Percentiles rank a stretch among this genome's conserved stretches.
phyloP scores from a whole-genome alignment of 202 grass and related monocot species.

The Panicum virgatum region DNA sequence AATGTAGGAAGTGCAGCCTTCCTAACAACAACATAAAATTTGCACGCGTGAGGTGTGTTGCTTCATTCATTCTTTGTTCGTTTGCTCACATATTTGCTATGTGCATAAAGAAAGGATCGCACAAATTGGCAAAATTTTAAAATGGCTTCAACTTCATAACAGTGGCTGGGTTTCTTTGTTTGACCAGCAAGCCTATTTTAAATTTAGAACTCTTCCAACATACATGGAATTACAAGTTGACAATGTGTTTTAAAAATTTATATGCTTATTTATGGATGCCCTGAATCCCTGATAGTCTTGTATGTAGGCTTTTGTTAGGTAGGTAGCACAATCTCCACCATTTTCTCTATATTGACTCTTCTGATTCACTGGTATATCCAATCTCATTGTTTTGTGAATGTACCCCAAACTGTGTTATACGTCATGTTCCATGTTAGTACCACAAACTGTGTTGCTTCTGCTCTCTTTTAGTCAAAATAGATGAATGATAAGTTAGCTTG shows the following conservation, averaged over 20 bases:
- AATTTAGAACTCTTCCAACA: background rate
- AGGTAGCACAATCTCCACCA: background rate
- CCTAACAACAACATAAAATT: background rate
- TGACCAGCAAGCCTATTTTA: background rate
- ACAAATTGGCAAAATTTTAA: background rate
- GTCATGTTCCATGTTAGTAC: background rate
- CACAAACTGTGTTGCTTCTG: slow-evolving; percentile 8
- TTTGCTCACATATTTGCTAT: background rate
- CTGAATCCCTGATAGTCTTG: background rate
- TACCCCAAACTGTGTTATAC: background rate
- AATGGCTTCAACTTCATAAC: background rate
- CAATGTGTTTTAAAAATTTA: background rate
- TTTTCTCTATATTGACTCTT: background rate
- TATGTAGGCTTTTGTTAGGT: background rate
- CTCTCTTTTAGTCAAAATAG: slow-evolving; percentile 1
- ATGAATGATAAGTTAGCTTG: background rate
- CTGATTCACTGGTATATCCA: slow-evolving; percentile 16
- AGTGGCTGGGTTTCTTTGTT: background rate
- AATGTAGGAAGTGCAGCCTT: background rate
- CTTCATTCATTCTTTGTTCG: background rate
- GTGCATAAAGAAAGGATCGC: background rate
- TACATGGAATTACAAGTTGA: background rate
- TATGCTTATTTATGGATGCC: background rate
- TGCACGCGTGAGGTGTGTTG: background rate
- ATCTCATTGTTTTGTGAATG: background rate